Evolutionary conservation across 2,329 filamentous ascomycete species (phyloP).

Genomic region (Beauveria pseudobassiana): DNA sequence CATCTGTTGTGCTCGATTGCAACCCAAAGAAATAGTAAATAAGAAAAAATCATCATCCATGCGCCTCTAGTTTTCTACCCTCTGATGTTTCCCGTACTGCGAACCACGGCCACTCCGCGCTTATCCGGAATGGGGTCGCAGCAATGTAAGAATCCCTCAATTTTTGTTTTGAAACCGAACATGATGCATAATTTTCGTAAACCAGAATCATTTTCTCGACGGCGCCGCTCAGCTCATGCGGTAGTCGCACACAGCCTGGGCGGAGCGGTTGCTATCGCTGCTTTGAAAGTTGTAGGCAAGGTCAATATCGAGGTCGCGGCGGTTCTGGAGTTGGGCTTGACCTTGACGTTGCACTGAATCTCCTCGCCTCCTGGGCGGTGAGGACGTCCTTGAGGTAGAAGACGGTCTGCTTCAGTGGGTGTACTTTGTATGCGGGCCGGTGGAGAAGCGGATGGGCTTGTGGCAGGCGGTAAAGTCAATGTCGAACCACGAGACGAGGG

Average conservation of each 20-base stretch:
- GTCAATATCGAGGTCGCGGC: conserved; percentile 86
- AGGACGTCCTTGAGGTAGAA: conserved; percentile 94
- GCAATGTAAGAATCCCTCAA: conserved; percentile 4
- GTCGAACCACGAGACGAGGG: conserved; percentile 97
- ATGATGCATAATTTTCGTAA: neutral
- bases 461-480: conserved; percentile 98
- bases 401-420: conserved; percentile 99
- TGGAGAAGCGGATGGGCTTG: conserved; percentile 95
- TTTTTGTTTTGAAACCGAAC: neutral
- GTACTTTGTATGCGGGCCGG: conserved; percentile 96
- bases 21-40: neutral
- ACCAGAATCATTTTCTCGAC: neutral
- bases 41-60: conserved; percentile 9
- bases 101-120: neutral
- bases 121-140: neutral
- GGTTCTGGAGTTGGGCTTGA: conserved; percentile 89
- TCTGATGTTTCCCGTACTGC: conserved; percentile 5
- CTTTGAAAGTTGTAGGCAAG: conserved; percentile 78
- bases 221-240: conserved; percentile 55
- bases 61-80: conserved; percentile 10
- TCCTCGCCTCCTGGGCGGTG: conserved; percentile 81
- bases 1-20: neutral
- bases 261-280: conserved; percentile 60
- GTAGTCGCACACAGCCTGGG: conserved; percentile 68
- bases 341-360: conserved; percentile 65